A percentile compares a stretch with the other conserved stretches of the same genome.
phyloP scores from a whole-genome alignment of 2,329 filamentous ascomycete species.

The Penicillium sp. region DNA sequence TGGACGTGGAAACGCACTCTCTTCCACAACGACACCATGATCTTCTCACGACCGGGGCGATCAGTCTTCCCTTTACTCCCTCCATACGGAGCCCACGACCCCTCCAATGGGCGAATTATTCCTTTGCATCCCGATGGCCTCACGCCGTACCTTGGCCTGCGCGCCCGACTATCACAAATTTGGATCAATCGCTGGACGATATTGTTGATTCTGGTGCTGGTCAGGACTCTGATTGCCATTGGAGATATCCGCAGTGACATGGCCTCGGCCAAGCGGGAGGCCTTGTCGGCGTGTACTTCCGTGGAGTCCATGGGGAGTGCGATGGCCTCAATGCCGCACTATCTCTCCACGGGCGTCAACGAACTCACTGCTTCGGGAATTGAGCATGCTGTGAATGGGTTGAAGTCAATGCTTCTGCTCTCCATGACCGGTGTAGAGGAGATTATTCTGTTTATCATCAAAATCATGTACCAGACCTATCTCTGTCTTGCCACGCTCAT shows the following conservation, averaged over 20 bases:
- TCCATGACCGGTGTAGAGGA: slow-evolving; percentile 81
- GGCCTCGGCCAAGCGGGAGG: slow-evolving; percentile 73
- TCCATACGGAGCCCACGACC: slow-evolving; percentile 44
- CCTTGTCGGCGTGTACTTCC: slow-evolving; percentile 83
- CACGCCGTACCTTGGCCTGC: slow-evolving; percentile 90
- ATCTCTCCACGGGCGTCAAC: slow-evolving; percentile 87
- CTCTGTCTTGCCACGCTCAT: slow-evolving; percentile 85
- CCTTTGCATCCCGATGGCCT: slow-evolving; percentile 66
- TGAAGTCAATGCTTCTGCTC: slow-evolving; percentile 77
- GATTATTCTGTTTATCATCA: slow-evolving; percentile 88
- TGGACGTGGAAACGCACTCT: slow-evolving; percentile 1
- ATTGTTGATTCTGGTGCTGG: slow-evolving; percentile 80
- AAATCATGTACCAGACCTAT: slow-evolving; percentile 87
- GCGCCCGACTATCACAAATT: slow-evolving; percentile 86
- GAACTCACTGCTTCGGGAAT: slow-evolving; percentile 77
- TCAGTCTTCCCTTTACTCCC: slow-evolving; percentile 43
- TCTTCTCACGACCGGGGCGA: slow-evolving; percentile 35
- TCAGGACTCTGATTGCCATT: slow-evolving; percentile 76
- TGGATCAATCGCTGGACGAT: slow-evolving; percentile 99
- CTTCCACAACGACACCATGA: slow-evolving; percentile 24
- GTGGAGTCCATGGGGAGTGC: slow-evolving; percentile 91
- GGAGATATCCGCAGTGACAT: slow-evolving; percentile 72
- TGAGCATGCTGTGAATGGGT: slow-evolving; percentile 74
- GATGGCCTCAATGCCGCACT: slow-evolving; percentile 98
- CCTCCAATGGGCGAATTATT: slow-evolving; percentile 58